Evolutionary conservation across 192 early-diverging fungal genomes (phyloP).

Genomic region (Backusella circina): DNA sequence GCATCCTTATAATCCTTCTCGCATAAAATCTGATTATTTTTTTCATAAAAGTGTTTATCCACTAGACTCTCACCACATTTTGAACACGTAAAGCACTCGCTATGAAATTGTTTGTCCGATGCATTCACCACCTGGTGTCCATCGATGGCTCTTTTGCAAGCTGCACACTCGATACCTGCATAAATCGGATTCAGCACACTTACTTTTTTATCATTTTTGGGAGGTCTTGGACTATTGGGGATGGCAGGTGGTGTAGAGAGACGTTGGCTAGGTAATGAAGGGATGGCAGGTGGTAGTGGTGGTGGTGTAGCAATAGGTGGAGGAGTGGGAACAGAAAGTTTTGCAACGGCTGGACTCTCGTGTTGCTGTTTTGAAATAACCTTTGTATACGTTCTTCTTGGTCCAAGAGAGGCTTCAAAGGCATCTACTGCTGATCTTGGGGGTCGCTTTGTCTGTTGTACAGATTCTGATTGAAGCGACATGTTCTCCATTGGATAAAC

Average conservation of each 20-base stretch:
- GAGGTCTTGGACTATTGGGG: not conserved
- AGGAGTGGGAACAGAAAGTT: not conserved
- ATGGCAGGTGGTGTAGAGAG: not conserved
- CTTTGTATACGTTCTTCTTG: not conserved
- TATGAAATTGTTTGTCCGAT: conserved; percentile 50
- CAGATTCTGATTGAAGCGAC: not conserved
- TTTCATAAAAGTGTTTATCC: conserved; percentile 51
- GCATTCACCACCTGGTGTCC: conserved; percentile 48
- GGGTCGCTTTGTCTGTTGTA: not conserved
- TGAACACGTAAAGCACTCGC: conserved; percentile 47
- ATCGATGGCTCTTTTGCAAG: conserved; percentile 41
- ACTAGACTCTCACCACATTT: conserved; percentile 43
- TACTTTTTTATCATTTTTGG: not conserved
- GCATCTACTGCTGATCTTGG: not conserved
- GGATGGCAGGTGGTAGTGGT: not conserved
- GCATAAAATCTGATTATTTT: conserved; percentile 50
- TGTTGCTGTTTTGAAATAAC: not conserved
- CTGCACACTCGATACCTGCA: conserved; percentile 32
- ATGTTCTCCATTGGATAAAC: conserved; percentile 10
- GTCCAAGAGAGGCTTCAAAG: conserved; percentile 6
- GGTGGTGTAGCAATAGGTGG: not conserved
- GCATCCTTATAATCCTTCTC: conserved; percentile 46
- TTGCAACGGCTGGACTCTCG: not conserved
- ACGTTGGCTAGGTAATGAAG: not conserved
- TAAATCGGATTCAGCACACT: conserved; percentile 15